Base-by-base conservation (phyloP, 805 yeast genomes). In the Soucietia sequanensis region DNA sequence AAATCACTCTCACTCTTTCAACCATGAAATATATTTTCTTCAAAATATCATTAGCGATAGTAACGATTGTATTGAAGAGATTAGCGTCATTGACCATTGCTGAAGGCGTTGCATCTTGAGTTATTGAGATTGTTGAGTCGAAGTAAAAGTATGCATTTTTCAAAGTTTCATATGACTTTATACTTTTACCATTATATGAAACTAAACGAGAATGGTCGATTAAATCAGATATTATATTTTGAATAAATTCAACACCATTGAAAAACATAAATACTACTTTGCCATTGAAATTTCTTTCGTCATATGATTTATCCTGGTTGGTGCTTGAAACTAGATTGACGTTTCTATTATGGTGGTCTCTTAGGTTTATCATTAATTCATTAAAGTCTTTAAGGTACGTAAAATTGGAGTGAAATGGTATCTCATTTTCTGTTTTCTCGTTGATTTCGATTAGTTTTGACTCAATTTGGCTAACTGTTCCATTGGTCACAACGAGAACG, bases 201-300 rank as follows among this genome's bases (percentile, higher is more conserved):
- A 38, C 30, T 27, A 29, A 28, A 17, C 39, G 43, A 31, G 47
- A 50, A 36, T 59, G 55, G 29, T 61, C 67, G 15, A 64, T 56
- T 27, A 56, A 37, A 35, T 56, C 56, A 26, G 56, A 43, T 21
- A 64, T 47, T 16, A 62, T 44, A 13, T 52, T 46, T 37, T 62
- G 68, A 14, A 64, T 49, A 35, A 46, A 61, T 13, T 46, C 48
- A 33, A 64, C 41, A 1, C 67, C 68, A 27, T 62, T 46, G 43
- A 64, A 64, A 26, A 62, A 64, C 68, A 64, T 62, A 31, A 64
- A 62, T 19, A 64, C 34, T 6, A 61, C 56, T 37, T 57, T 58
- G 2, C 63, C 69, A 6, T 42, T 38, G 34, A 56, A 57, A 8
- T 29, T 29, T 5, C 14, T 12, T 13, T 29, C 31, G 13, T 21